Percentiles rank a stretch among this genome's conserved stretches.
phyloP scores from a whole-genome alignment of 179 eudicot genomes.

The Sideroxylon spinosum region DNA sequence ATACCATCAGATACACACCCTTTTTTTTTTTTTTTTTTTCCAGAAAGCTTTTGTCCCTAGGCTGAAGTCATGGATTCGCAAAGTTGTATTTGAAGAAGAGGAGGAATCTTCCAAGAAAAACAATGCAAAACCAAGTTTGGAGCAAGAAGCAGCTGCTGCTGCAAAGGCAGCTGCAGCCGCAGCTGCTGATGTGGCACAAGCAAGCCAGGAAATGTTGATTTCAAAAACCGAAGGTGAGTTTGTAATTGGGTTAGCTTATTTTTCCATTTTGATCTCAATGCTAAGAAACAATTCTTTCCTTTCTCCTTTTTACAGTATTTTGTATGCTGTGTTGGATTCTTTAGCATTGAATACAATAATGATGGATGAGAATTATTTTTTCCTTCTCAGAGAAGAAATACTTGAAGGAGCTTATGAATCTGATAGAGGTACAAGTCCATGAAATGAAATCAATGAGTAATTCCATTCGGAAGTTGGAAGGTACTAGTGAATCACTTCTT shows the following conservation, averaged over 20 bases:
- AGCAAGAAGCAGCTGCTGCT: slow-evolving; percentile 86
- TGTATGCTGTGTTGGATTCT: slow-evolving; percentile 3
- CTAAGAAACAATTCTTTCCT: neutral
- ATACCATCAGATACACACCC: neutral
- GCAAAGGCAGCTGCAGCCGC: slow-evolving; percentile 94
- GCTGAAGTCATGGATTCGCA: slow-evolving; percentile 91
- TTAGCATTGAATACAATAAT: neutral
- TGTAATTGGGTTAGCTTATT: slow-evolving; percentile 5
- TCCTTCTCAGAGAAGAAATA: slow-evolving; percentile 61
- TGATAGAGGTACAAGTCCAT: slow-evolving; percentile 67
- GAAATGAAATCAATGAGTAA: slow-evolving; percentile 81
- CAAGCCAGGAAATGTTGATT: slow-evolving; percentile 80
- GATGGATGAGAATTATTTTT: slow-evolving; percentile 13
- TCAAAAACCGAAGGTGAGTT: slow-evolving; percentile 65
- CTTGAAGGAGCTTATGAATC: slow-evolving; percentile 59
- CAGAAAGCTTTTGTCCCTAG: slow-evolving; percentile 75
- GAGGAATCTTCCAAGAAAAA: slow-evolving; percentile 31
- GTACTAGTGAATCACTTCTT: slow-evolving; percentile 28
- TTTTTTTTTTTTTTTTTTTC: slow-evolving; percentile 8
- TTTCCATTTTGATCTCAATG: neutral
- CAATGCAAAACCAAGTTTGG: slow-evolving; percentile 47
- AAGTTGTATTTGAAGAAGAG: slow-evolving; percentile 60
- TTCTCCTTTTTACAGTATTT: neutral
- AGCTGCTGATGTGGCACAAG: slow-evolving; percentile 85
- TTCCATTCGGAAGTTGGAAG: slow-evolving; percentile 65